These are phyloP conservation scores for Nakazawaea wickerhamii DNA, from an alignment of 805 yeast genomes.

Conservation along the genomic window DNA sequence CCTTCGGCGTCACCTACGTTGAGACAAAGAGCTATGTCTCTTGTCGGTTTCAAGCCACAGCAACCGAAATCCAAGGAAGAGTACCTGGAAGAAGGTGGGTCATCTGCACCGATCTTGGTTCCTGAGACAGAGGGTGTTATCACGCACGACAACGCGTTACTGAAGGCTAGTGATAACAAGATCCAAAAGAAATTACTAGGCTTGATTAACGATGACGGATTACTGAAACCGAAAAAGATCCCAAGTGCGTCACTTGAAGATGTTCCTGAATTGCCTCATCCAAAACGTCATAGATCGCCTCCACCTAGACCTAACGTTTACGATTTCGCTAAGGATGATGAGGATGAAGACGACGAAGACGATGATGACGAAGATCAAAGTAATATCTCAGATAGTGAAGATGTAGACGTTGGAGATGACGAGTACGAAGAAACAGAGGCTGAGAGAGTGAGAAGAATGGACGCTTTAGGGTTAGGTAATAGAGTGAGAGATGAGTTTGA, in stretches of 20 bases:
- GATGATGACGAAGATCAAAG: conserved; percentile 13
- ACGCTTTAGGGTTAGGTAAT: conserved; percentile 20
- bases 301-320: conserved; percentile 1
- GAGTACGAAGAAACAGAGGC: conserved; percentile 21
- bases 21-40: conserved; percentile 17
- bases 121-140: conserved; percentile 6
- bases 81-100: conserved; percentile 8
- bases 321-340: conserved; percentile 14
- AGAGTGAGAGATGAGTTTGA: conserved; percentile 29
- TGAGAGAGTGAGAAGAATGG: conserved; percentile 26
- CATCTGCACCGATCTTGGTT: conserved; percentile 2
- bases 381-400: conserved; percentile 13
- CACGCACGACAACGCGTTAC: conserved; percentile 6
- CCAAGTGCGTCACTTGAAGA: conserved; percentile 20
- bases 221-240: conserved; percentile 19
- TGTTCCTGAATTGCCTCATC: background rate
- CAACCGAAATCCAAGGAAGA: conserved; percentile 8
- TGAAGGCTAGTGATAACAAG: conserved; percentile 8
- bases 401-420: conserved; percentile 21
- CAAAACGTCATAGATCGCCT: background rate
- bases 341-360: conserved; percentile 12
- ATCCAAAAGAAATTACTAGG: conserved; percentile 8
- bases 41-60: conserved; percentile 22
- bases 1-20: conserved; percentile 10
- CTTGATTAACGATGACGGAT: conserved; percentile 1